Base-by-base conservation (phyloP, 73 alveolate genomes). In the Symbiodinium pilosum region DNA sequence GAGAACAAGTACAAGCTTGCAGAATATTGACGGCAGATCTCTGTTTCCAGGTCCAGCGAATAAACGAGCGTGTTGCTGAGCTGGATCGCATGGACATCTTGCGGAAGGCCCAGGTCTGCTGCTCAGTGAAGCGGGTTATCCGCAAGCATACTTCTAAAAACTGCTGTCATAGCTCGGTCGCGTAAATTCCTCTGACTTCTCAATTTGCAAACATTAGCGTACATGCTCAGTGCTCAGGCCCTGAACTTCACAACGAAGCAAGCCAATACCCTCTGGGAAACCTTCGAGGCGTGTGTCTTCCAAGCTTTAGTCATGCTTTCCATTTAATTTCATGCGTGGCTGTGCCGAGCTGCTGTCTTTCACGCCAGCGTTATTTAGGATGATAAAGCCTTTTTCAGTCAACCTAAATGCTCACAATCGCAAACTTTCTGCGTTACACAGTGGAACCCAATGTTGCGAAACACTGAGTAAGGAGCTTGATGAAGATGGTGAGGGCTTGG, bases 41-140 rank as follows among this genome's bases (percentile, higher is more conserved):
- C 12, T 18, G 36, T 59, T 39, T 81, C 59, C 43, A 84, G 42
- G 97, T 91, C 38, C 97, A 91, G 44, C 69, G 97, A 34, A 91
- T 91, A 51, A 30, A 68, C 81, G 97, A 91, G 52, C 97, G 97
- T 52, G 52, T 91, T 30, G 97, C 88, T 34, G 97, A 91, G 89
- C 88, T 91, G 39, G 77, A 91, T 30, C 97, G 97, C 47, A 54
- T 44, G 42, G 97, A 91, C 43, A 68, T 91, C 73, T 36, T 91
- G 52, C 24, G 4, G 7, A 91, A 69, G 81, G 97, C 97, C 2
- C 88, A 91, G 86, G 94, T 56, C 56, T 56, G 6, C 59, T 6
- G 14, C 6, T 14, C 14, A 14, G 14, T 9, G 59, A 47, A 47
- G 6, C 59, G 59, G n/a, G n/a, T n/a, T n/a, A n/a, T n/a, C n/a